Base-by-base conservation (phyloP, 129 eudicot genomes). In the Apium graveolens region DNA sequence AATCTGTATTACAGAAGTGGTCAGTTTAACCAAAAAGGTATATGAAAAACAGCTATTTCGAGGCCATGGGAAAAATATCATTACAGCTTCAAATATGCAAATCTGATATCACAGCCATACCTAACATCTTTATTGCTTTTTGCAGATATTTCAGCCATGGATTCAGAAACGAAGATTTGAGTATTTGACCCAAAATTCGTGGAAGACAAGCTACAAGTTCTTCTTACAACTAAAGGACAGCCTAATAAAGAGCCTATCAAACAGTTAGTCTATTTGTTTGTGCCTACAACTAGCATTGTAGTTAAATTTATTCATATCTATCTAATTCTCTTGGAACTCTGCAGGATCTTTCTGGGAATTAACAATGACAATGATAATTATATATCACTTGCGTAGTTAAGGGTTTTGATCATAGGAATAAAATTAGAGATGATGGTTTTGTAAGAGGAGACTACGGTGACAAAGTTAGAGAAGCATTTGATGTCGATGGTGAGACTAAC, bases 131-230 rank as follows among this genome's bases (percentile, higher is more conserved):
- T 16, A 57, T 35, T 72, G 39, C 42, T 27, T 55, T 34, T 24
- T 79, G 81, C 84, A 91, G 97, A 73, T 86, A 43, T 91, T 91
- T 83, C 90, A 84, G 78, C 97, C 97, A 27, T 84, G 90, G 97
- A 79, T 91, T 77, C 91, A 87, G 77, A 83, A 80, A 69, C 81
- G 93, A 70, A 83, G 81, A 84, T 83, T 87, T 29, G 90, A 83
- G 66, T 91, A 81, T 57, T 66, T 85, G 86, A 82, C 81, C 78
- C 87, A 80, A 65, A 84, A 87, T 85, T 87, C 74, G 91, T 84
- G 70, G 82, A 87, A 86, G 88, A 87, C 87, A 88, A 81, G 80
- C 81, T 91, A 35, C 60, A 83, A 37, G 79, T 55, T 57, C 86
- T 91, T 68, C 83, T 89, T 43, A 82, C 88, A 0, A 66, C 44